These are phyloP conservation scores for Hypericum androsaemum DNA, from an alignment of 345 rosid genomes.

Conservation along the genomic window DNA sequence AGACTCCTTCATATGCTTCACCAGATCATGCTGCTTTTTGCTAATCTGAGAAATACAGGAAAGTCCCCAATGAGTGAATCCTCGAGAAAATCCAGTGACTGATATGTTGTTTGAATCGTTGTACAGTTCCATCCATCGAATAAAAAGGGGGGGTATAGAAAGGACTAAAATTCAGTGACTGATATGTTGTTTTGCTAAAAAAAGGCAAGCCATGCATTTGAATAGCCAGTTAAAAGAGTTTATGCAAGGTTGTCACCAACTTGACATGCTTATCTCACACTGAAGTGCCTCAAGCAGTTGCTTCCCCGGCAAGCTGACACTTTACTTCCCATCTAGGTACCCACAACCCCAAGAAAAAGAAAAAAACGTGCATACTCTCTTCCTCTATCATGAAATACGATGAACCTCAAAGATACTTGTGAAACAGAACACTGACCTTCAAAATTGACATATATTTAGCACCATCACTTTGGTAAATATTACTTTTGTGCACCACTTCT, in stretches of 20 bases:
- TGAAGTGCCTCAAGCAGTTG: no score
- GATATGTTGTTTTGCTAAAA: not conserved
- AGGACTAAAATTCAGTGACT: not conserved
- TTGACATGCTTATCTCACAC: no score
- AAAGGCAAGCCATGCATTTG: not conserved
- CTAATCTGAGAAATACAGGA: constrained; percentile 58
- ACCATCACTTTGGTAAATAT: constrained; percentile 55
- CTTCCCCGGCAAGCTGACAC: no score
- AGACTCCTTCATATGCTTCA: constrained; percentile 77
- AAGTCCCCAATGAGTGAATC: constrained; percentile 16
- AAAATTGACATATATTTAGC: constrained; percentile 82
- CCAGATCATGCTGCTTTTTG: constrained; percentile 85
- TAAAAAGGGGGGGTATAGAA: not conserved
- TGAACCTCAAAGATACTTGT: not conserved
- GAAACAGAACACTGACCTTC: constrained; percentile 43
- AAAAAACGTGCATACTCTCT: not conserved
- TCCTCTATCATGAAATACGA: not conserved
- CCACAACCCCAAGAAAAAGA: not conserved
- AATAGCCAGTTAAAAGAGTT: not conserved
- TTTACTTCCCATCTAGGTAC: not conserved
- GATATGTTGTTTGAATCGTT: not conserved
- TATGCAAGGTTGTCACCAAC: no score
- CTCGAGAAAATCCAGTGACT: constrained; percentile 10
- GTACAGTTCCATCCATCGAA: not conserved
- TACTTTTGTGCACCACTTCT: constrained; percentile 39